phyloP scores from a whole-genome alignment of 2,329 filamentous ascomycete species.

The Tolypocladium ophioglossoides region DNA sequence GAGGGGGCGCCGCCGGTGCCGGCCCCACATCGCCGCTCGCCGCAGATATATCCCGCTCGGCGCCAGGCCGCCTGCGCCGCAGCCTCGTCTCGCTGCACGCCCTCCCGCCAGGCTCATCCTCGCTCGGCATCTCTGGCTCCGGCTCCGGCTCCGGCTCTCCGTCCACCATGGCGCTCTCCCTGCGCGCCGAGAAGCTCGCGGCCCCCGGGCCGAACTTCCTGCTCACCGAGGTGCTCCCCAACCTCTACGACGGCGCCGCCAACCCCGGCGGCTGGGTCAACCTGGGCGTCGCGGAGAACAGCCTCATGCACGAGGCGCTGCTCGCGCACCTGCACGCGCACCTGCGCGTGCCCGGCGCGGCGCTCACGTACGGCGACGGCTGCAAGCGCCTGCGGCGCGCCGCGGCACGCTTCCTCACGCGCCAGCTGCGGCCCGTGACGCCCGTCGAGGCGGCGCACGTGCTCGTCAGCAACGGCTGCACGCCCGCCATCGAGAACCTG shows the following conservation, averaged over 20 bases:
- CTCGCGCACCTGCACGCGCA: slow-evolving; percentile 28
- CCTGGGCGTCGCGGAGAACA: slow-evolving; percentile 42
- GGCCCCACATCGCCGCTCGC: too few relatives aligned
- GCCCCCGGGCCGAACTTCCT: too few relatives aligned
- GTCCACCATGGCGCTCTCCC: slow-evolving; percentile 13
- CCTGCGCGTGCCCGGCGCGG: slow-evolving; percentile 17
- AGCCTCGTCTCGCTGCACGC: too few relatives aligned
- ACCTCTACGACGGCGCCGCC: slow-evolving; percentile 29
- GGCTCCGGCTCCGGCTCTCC: too few relatives aligned
- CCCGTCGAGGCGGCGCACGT: slow-evolving; percentile 22
- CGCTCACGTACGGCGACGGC: slow-evolving; percentile 32
- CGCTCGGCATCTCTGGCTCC: too few relatives aligned
- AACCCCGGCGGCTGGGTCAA: slow-evolving; percentile 36
- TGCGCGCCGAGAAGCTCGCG: slow-evolving; percentile 16
- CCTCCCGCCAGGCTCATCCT: too few relatives aligned
- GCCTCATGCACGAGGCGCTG: slow-evolving; percentile 37
- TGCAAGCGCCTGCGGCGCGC: slow-evolving; percentile 20
- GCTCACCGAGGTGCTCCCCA: too few relatives aligned
- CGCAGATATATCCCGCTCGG: too few relatives aligned
- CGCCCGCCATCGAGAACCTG: slow-evolving; percentile 28
- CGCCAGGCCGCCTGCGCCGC: too few relatives aligned
- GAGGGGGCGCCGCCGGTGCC: too few relatives aligned
- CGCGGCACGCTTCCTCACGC: slow-evolving; percentile 25
- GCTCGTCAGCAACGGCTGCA: slow-evolving; percentile 28
- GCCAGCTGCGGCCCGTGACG: slow-evolving; percentile 16